These are phyloP conservation scores for Apiospora pterosperma DNA, from an alignment of 2,329 filamentous ascomycete species.

Conservation along the genomic window DNA sequence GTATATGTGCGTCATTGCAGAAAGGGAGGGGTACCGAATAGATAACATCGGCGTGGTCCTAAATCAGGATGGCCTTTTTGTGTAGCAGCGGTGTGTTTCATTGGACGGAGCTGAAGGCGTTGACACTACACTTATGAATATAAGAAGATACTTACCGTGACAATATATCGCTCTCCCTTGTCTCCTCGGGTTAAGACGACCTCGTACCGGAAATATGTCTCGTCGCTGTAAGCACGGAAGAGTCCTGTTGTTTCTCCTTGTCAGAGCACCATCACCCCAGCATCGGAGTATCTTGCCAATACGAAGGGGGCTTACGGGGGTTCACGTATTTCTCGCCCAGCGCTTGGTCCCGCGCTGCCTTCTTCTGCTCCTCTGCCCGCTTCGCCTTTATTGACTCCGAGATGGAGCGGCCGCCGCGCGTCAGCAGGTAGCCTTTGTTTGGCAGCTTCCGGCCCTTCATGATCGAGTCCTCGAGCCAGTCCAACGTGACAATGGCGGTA, in stretches of 20 bases:
- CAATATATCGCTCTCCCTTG: slow-evolving; percentile 53
- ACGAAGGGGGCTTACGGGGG: background rate
- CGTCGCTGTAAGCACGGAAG: slow-evolving; percentile 64
- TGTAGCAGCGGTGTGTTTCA: too few species aligned
- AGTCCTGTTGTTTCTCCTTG: slow-evolving; percentile 37
- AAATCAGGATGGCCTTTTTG: too few species aligned
- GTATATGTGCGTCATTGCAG: too few species aligned
- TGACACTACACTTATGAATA: too few species aligned
- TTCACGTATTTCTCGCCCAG: background rate
- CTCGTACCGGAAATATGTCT: slow-evolving; percentile 60
- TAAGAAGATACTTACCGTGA: slow-evolving; percentile 56
- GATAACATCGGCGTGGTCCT: too few species aligned
- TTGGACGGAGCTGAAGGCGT: too few species aligned
- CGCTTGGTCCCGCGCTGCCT: background rate
- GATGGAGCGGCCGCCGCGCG: slow-evolving; percentile 6
- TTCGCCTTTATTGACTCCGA: background rate
- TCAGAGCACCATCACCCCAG: too few species aligned
- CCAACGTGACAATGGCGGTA: slow-evolving; percentile 41
- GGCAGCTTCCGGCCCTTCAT: slow-evolving; percentile 19
- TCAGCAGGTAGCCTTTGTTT: slow-evolving; percentile 42
- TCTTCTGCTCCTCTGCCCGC: background rate
- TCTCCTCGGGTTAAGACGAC: slow-evolving; percentile 56
- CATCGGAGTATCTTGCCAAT: too few species aligned
- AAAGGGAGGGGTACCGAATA: too few species aligned
- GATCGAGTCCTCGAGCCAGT: slow-evolving; percentile 52